phyloP scores from a whole-genome alignment of 805 yeast genomes.

The Tetrapisispora iriomotensis region DNA sequence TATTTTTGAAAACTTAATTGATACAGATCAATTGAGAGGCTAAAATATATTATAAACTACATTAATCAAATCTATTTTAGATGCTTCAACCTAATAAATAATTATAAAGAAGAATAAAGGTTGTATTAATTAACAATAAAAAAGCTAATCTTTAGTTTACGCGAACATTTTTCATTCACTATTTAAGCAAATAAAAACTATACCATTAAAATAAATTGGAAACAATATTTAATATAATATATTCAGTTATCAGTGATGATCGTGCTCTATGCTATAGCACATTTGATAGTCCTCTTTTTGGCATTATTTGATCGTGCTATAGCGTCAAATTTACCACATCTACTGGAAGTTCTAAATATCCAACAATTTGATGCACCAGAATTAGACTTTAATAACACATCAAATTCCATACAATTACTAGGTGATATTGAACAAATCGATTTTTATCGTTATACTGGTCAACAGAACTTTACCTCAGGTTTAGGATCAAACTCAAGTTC shows the following conservation, averaged over 20 bases:
- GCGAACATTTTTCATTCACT: no score
- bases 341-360: constrained; percentile 11
- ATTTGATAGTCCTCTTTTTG: background rate
- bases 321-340: constrained; percentile 15
- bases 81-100: no score
- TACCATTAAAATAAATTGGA: no score
- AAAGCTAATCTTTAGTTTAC: no score
- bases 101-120: no score
- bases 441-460: constrained; percentile 23
- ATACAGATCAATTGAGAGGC: no score
- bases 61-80: no score
- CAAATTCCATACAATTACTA: constrained; percentile 14
- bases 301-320: background rate
- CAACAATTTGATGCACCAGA: constrained; percentile 7
- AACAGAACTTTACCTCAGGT: constrained; percentile 23
- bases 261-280: background rate
- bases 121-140: no score
- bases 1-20: no score
- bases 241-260: background rate
- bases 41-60: no score
- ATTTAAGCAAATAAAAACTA: no score
- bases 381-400: constrained; percentile 7
- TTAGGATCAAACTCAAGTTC: constrained; percentile 6
- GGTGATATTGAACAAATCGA: constrained; percentile 17
- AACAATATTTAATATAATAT: no score